Base-by-base conservation (phyloP, 1,139 yeast species). In the Suhomyces guaymorum region DNA sequence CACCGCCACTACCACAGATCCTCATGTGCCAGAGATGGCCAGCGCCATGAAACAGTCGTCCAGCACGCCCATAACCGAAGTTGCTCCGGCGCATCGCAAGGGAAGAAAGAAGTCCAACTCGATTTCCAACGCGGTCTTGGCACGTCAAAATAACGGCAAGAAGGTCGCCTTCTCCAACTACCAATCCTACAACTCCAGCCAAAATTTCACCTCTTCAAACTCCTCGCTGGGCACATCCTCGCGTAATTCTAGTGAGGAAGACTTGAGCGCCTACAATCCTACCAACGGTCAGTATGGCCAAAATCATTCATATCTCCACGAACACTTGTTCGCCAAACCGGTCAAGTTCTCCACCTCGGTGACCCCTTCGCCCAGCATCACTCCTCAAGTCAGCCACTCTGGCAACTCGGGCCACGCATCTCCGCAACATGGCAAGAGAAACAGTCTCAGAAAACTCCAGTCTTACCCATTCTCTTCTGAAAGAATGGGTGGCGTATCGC, bases 101-200 rank as follows among this genome's bases (percentile, higher is more conserved):
- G 38, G 38, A 13, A 34, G 47, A 24, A 39, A 37, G 33, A 47
- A 44, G 26, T 41, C 57, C 26, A 46, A 48, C 28, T 48, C 57
- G 20, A 52, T 54, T 13, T 49, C 56, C 32, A 55, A 54, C 38
- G 60, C 56, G 13, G 48, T 49, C 24, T 46, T 55, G 17, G 52
- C 47, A 39, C 38, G 51, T 13, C 42, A 47, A 7, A 42, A 39
- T 11, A 39, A 43, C 30, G n/a, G n/a, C n/a, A 54, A 54, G 38
- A 51, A 48, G 36, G 57, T 54, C 22, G 39, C 48, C 19, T 51
- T 51, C 35, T 38, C 32, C 26, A 35, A 45, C 44, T 35, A 33
- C 43, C 33, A 41, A 31, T 33, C 34, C 28, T 42, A 44, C 2
- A 31, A 38, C 32, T 26, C 44, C 26, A 39, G 41, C 21, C 42